Percentiles rank a stretch among this genome's conserved stretches.
Evolutionary conservation across 83 land plant genomes (phyloP).

Genomic region (Picea engelmannii): DNA sequence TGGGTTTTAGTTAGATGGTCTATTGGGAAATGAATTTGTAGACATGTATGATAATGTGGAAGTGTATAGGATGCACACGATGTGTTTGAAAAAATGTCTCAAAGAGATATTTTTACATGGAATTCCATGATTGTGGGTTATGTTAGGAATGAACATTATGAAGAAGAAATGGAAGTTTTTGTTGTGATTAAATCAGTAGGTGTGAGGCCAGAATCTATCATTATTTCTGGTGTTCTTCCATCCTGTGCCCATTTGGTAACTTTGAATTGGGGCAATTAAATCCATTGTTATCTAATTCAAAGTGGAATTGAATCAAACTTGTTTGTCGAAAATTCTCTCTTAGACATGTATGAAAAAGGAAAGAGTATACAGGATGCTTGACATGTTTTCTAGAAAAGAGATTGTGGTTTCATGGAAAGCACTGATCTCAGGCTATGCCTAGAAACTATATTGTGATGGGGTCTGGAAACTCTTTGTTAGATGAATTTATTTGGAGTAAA

Average conservation of each 20-base stretch:
- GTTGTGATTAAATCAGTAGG: conserved; percentile 23
- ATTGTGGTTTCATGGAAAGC: conserved; percentile 1
- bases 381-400: background rate
- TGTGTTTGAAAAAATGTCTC: conserved; percentile 36
- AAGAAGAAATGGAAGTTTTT: conserved; percentile 28
- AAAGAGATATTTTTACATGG: conserved; percentile 33
- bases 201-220: conserved; percentile 20
- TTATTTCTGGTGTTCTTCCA: background rate
- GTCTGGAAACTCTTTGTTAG: no score
- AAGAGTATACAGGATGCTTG: background rate
- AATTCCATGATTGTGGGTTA: conserved; percentile 31
- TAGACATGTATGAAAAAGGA: conserved; percentile 8
- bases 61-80: conserved; percentile 8
- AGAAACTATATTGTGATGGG: background rate
- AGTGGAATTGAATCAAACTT: conserved; percentile 7
- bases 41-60: background rate
- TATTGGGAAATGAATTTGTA: background rate
- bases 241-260: background rate
- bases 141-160: conserved; percentile 17
- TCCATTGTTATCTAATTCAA: background rate
- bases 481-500: no score
- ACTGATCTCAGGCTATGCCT: background rate
- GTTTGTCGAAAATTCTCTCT: conserved; percentile 7
- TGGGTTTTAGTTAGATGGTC: background rate
- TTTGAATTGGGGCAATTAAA: background rate